Base-by-base conservation (phyloP, 768 basidiomycete species). In the Mycena alexandri region DNA sequence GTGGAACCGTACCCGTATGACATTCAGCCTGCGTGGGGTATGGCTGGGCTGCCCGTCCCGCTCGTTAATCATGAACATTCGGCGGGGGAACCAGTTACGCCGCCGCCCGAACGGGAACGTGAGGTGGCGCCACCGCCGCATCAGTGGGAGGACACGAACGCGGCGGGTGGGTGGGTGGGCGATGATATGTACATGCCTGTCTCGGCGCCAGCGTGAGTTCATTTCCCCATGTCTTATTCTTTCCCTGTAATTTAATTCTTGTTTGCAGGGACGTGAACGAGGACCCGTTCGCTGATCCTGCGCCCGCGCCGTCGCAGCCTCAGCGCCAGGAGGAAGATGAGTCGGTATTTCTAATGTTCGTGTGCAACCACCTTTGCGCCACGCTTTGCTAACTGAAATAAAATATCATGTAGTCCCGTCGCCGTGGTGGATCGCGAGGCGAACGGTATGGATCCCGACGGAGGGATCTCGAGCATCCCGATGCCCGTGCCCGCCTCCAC, bases 391-490 rank as follows among this genome's bases (percentile, higher is more conserved):
- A 7, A 6, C 19, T 17, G 14, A 24, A n/a, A 29, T n/a, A 11
- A 24, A 33, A 41, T 56, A 4, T 41, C 48, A 8, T 24, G 9
- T 10, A 68, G 61, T 16, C 67, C 67, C 16, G 41, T 60, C 46
- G 51, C 38, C 5, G 19, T 47, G 13, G 62, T 63, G 10, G 56
- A 63, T n/a, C 57, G 7, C 5, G 22, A 55, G 4, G 29, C 22
- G 8, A 2, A n/a, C 8, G 51, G 57, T 12, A 36, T 44, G 42
- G 50, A 41, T 9, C 38, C 38, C 38, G 57, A 17, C 0, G 65
- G 47, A 13, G 67, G 67, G 14, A 73, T 76, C 9, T 34, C 78
- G 38, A 73, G 72, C 54, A 73, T 81, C 19, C 75, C 73, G 25
- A 78, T 79, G 79, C 79, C 52, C 63, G 74, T 68, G 25, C 11